Conservation (phyloP, 2,329 filamentous ascomycete genomes). For the Grosmannia clavigera region DNA sequence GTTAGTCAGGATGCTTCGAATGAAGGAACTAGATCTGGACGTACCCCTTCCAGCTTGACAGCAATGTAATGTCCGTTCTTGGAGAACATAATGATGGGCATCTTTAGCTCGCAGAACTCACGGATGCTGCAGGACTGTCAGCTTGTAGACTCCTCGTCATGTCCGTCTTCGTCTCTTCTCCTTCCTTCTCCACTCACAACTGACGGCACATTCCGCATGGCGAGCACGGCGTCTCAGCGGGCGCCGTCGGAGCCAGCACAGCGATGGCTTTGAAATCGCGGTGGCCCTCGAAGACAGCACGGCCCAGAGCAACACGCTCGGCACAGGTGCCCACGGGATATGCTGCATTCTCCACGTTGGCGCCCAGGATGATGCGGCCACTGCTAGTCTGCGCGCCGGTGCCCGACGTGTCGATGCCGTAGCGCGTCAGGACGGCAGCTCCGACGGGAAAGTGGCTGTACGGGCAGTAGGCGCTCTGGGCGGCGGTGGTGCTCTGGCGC, state of each 20-base stretch:
- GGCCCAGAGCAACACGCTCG: slow-evolving; percentile 78
- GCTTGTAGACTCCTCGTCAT: not conserved
- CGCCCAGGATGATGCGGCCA: slow-evolving; percentile 46
- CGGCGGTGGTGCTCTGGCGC: slow-evolving; percentile 54
- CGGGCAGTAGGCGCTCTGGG: slow-evolving; percentile 74
- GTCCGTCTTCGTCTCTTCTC: not conserved
- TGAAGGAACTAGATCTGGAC: slow-evolving; percentile 10
- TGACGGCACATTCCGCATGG: slow-evolving; percentile 97
- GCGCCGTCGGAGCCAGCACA: slow-evolving; percentile 64
- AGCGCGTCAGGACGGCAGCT: slow-evolving; percentile 54
- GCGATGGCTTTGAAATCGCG: slow-evolving; percentile 62
- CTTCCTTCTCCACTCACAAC: slow-evolving; percentile 45
- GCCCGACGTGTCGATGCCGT: slow-evolving; percentile 12
- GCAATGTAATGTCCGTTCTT: slow-evolving; percentile 62
- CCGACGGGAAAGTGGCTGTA: slow-evolving; percentile 92
- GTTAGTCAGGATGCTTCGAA: not conserved
- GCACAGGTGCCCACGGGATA: slow-evolving; percentile 95
- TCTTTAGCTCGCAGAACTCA: slow-evolving; percentile 57
- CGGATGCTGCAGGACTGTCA: slow-evolving; percentile 44
- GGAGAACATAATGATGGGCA: slow-evolving; percentile 88
- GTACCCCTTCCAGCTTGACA: slow-evolving; percentile 54
- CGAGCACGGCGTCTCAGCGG: slow-evolving; percentile 40
- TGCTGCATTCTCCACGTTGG: slow-evolving; percentile 85
- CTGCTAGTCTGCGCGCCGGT: slow-evolving; percentile 10
- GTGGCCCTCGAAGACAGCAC: slow-evolving; percentile 54